Evolutionary conservation across 805 yeast species (phyloP), one percentile per base, ranked within the genome.

Genomic region (Saccharomycopsis malanga): DNA sequence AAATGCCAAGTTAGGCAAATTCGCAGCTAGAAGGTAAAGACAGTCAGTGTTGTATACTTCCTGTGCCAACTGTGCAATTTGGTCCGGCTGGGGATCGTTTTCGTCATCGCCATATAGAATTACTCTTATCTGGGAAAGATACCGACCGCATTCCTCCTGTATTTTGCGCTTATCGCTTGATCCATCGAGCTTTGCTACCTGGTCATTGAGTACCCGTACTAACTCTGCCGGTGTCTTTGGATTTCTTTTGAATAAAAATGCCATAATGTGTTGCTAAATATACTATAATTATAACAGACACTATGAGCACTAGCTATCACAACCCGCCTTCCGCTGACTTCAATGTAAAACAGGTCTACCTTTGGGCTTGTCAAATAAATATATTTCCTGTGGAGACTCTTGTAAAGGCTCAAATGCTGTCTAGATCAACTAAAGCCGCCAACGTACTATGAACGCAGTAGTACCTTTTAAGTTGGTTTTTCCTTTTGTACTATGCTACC

Each of bases 141-240:
- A 76, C 39, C 88, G 72, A 2, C 81, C 61, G 30, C 83, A 73
- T 46, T 88, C 96, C 49, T 87, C 96, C 58, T 83, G 85, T 1
- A 70, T 70, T 67, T 70, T 72, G 60, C 63, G 60, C 49, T 60
- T 60, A 45, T 61, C 64, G 50, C 59, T 61, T 5, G 61, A 53
- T 3, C 64, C 59, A 52, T 80, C 85, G 18, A 83, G 68, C 59
- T 83, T 83, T 14, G 70, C 60, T 9, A 88, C 71, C 57, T 79
- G 85, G 41, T 91, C 98, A 53, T 77, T 76, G 52, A 88, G 71
- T 4, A 81, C 78, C 42, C 86, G 73, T 2, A 87, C 83, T 49
- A 88, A 74, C 58, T 91, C 98, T 17, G 76, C 76, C 2, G 96
- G 95, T 1, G 96, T 81, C 63, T 87, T 88, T 7, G 95, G 96